Conservation (phyloP, 2,329 filamentous ascomycete genomes). For the Fusarium beomiforme region DNA sequence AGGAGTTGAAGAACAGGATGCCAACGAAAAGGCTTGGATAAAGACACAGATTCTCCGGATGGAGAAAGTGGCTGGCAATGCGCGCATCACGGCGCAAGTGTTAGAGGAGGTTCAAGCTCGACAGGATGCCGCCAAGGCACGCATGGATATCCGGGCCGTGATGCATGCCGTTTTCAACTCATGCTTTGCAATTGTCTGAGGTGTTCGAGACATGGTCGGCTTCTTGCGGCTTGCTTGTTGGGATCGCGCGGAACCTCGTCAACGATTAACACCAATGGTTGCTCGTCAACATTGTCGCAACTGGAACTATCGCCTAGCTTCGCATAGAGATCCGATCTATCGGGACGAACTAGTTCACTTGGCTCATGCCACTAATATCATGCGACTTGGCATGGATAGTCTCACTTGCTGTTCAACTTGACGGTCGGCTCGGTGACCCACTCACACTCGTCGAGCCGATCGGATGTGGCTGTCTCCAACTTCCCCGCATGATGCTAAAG, state of each 20-base stretch:
- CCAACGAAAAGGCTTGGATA: conserved; percentile 61
- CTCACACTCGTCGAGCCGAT: conserved; percentile 42
- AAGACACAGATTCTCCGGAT: conserved; percentile 58
- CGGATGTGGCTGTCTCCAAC: conserved; percentile 40
- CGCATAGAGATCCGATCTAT: background rate
- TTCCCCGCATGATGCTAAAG: conserved; percentile 39
- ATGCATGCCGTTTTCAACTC: conserved; percentile 61
- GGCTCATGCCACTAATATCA: conserved; percentile 6
- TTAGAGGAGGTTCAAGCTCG: conserved; percentile 57
- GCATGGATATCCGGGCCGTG: conserved; percentile 57
- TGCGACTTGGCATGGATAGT: conserved; percentile 6
- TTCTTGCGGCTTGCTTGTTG: background rate
- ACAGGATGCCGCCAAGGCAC: conserved; percentile 52
- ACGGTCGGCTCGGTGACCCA: conserved; percentile 41
- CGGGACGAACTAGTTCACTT: background rate
- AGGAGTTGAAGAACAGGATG: conserved; percentile 63
- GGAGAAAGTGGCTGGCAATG: conserved; percentile 57
- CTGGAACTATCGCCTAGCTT: background rate
- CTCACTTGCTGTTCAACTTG: background rate
- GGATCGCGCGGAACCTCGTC: background rate
- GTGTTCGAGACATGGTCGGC: background rate
- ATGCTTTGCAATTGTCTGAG: conserved; percentile 61
- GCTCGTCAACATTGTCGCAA: background rate
- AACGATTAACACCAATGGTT: background rate
- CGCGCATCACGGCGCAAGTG: conserved; percentile 57